Conservation (phyloP, 331 rosid genomes). For the Quercus phellos region DNA sequence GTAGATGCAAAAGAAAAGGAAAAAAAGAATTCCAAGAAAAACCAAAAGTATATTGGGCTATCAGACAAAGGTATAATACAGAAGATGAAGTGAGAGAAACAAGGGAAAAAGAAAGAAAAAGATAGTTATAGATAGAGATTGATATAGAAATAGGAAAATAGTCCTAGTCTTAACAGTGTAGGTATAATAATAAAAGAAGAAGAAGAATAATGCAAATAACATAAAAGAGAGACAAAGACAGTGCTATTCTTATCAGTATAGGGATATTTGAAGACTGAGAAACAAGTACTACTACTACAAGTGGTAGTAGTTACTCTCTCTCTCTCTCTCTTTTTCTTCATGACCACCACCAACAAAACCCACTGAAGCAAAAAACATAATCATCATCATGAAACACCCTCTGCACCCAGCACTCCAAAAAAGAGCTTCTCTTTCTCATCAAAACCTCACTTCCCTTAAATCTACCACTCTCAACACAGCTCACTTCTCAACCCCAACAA, state of each 20-base stretch:
- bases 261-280: no score
- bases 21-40: slow-evolving; percentile 58
- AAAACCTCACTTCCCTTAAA: slow-evolving; percentile 69
- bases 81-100: slow-evolving; percentile 15
- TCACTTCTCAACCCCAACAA: slow-evolving; percentile 31
- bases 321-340: slow-evolving; percentile 23
- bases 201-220: not conserved
- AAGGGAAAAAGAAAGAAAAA: slow-evolving; percentile 9
- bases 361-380: slow-evolving; percentile 45
- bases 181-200: slow-evolving; percentile 16
- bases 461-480: slow-evolving; percentile 40
- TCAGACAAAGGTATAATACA: slow-evolving; percentile 69
- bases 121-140: not conserved
- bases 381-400: slow-evolving; percentile 73
- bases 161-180: no score
- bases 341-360: slow-evolving; percentile 78
- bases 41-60: slow-evolving; percentile 53
- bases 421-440: slow-evolving; percentile 59
- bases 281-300: no score
- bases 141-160: slow-evolving; percentile 8
- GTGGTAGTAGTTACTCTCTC: slow-evolving; percentile 6
- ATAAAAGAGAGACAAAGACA: no score
- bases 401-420: slow-evolving; percentile 85
- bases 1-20: slow-evolving; percentile 57
- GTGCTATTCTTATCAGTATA: no score